Base-by-base conservation (phyloP, 495 filamentous ascomycete genomes). In the Daldinia caldariorum region DNA sequence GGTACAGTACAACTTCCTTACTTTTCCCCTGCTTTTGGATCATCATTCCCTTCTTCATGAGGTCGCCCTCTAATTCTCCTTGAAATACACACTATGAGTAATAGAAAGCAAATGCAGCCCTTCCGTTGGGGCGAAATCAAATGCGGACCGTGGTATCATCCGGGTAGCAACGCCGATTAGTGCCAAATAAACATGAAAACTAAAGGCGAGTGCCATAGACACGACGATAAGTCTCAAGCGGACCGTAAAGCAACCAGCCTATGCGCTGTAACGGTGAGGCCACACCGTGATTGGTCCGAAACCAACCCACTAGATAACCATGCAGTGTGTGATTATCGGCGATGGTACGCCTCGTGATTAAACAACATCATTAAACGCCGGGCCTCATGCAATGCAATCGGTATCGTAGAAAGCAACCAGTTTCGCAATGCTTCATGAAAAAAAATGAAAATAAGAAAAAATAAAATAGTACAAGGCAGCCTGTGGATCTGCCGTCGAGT, bases 381-480 rank as follows among this genome's bases (percentile, higher is more conserved):
- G 63, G 77, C 53, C 74, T 66, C 49, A 78, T 81, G 75, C 74
- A 82, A 83, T 83, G 80, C 78, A 78, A 70, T 77, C 64, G 75
- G 73, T 78, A 74, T 79, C 74, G 74, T 82, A 74, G 79, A 77
- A 76, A 73, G 63, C 63, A 72, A 63, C 55, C 75, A 72, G 74
- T 71, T 77, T 78, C 72, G 74, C 74, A 72, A 80, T 80, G 76
- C 78, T 78, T 67, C 65, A 31, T 45, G n/a, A 62, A 45, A 54
- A 69, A 69, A 71, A 67, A 26, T 26, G 26, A 26, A 26, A 26
- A 26, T 26, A 26, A 26, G 26, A 26, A 71, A 58, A 74, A 77
- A 70, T 69, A 71, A 77, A 76, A 68, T 26, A 80, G 68, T 82
- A 82, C 81, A 82, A 51, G 76, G 77, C 81, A 80, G 78, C 65